Base-by-base conservation (phyloP, 495 filamentous ascomycete species). In the Annulohypoxylon maeteangense region DNA sequence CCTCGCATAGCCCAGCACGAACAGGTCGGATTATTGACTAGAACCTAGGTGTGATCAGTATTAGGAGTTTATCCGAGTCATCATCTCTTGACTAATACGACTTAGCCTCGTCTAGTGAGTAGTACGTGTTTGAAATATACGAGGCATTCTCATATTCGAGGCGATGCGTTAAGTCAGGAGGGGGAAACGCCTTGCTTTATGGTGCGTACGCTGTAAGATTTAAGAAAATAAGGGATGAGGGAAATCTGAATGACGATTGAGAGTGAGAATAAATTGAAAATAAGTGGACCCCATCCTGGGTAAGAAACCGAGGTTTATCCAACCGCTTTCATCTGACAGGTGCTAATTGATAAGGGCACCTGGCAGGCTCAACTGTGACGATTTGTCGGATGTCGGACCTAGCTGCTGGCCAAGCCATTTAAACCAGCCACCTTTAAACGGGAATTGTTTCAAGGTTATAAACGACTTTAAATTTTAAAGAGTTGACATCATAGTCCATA, bases 381-480 rank as follows among this genome's bases (percentile, higher is more conserved):
- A 40, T 40, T 40, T 40, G 2, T 11, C 36, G 14, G 36, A 14
- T 4, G 36, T 7, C 32, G 32, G 32, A 36, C 8, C 12, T 36
- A 1, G 8, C 32, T 7, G 44, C 8, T 29, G 11, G 48, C 23
- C 23, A 53, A 53, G 48, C 48, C 25, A 51, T 29, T n/a, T 25
- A 23, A 23, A 31, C 22, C 23, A 31, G 14, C 23, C 48, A 53
- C 27, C 12, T 38, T 58, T 67, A 23, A 36, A 55, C 63, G 4
- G 27, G 7, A 38, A 22, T 34, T 60, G 69, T 72, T 67, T 72
- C 63, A 72, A 59, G 54, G 5, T 22, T 5, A 31, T 32, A 14
- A 11, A 57, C 45, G 16, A 67, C 6, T 16, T 51, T 12, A 6
- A 20, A n/a, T 56, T 48, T 45, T 20, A 23, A 42, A 12, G 10